phyloP scores from a whole-genome alignment of 2,329 filamentous ascomycete genomes.

The Cordyceps pruinosa region DNA sequence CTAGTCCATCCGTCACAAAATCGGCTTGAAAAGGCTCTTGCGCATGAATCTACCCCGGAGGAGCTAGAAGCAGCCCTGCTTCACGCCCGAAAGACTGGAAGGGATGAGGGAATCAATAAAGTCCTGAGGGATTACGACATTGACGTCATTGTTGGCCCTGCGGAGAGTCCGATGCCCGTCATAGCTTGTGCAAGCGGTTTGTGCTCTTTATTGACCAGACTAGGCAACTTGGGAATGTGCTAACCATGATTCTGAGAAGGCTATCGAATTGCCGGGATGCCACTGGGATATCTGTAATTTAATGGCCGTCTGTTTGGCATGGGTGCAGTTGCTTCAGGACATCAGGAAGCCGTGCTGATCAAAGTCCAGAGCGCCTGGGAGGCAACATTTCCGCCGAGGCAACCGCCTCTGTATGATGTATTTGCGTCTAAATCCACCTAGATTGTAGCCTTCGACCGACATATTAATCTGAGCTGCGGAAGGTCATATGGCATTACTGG shows the following conservation, averaged over 20 bases:
- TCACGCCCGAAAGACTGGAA: slow-evolving; percentile 3
- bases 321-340: slow-evolving; percentile 7
- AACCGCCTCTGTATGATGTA: neutral
- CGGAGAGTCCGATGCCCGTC: slow-evolving; percentile 12
- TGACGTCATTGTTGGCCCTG: slow-evolving; percentile 14
- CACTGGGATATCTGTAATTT: slow-evolving; percentile 7
- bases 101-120: slow-evolving; percentile 4
- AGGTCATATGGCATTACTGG: neutral
- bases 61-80: slow-evolving; percentile 5
- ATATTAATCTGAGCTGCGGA: neutral
- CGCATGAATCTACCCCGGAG: slow-evolving; percentile 3
- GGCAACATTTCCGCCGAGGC: slow-evolving; percentile 11
- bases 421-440: neutral
- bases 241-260: neutral
- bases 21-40: slow-evolving; percentile 7
- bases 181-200: slow-evolving; percentile 6
- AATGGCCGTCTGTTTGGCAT: slow-evolving; percentile 12
- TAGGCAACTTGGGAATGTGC: neutral
- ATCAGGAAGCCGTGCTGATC: slow-evolving; percentile 9
- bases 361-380: slow-evolving; percentile 14
- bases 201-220: neutral
- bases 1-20: slow-evolving; percentile 10
- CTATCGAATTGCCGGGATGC: slow-evolving; percentile 9
- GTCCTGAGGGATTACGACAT: slow-evolving; percentile 5
- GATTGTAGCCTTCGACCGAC: neutral